phyloP scores from a whole-genome alignment of 2,329 filamentous ascomycete genomes.

The Lasiodiplodia theobromae region DNA sequence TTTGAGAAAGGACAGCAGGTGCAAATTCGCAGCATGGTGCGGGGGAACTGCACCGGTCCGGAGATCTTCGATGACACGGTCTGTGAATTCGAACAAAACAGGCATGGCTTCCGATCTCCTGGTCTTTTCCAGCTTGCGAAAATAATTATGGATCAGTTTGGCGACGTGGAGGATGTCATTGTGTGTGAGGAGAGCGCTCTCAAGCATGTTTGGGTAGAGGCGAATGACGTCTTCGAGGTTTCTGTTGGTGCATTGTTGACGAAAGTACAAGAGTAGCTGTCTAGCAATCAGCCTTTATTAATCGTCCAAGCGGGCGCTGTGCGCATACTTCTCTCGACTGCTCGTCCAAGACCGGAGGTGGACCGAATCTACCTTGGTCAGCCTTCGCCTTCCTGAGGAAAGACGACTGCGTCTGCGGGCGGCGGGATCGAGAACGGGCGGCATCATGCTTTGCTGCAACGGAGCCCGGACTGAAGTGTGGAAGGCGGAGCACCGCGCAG shows the following conservation, averaged over 20 bases:
- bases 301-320: background rate
- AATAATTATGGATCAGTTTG: conserved; percentile 8
- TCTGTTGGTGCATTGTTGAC: background rate
- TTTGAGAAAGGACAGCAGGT: conserved; percentile 57
- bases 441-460: conserved; percentile 21
- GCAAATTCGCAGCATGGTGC: conserved; percentile 50
- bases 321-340: conserved; percentile 3
- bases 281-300: background rate
- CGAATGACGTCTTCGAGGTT: conserved; percentile 4
- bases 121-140: background rate
- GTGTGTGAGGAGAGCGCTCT: background rate
- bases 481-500: background rate
- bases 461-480: background rate
- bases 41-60: conserved; percentile 44
- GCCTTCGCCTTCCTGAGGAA: conserved; percentile 6
- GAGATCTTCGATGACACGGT: conserved; percentile 43
- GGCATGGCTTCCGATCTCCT: background rate
- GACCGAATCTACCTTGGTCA: background rate
- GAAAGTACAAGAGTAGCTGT: conserved; percentile 16
- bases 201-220: conserved; percentile 4
- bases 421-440: conserved; percentile 8
- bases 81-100: conserved; percentile 2
- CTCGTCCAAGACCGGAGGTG: conserved; percentile 1
- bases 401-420: conserved; percentile 11
- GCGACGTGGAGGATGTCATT: conserved; percentile 17